Conservation (phyloP, 495 filamentous ascomycete species). For the Aspergillus incahuasiensis region DNA sequence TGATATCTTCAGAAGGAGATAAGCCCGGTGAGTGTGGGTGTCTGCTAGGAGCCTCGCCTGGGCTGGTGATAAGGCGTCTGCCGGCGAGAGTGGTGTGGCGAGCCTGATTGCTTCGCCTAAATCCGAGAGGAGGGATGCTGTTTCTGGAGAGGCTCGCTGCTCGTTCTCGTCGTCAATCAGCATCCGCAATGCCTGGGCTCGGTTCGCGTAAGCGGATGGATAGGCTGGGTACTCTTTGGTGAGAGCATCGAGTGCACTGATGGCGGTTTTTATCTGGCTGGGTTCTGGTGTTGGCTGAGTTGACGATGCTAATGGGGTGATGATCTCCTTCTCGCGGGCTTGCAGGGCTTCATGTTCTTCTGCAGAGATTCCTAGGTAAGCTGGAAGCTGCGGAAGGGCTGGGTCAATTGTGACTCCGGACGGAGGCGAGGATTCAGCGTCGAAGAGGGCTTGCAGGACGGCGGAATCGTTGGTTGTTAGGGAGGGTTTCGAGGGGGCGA, state of each 20-base stretch:
- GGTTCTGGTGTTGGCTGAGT: slow-evolving; percentile 14
- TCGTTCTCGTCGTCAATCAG: slow-evolving; percentile 22
- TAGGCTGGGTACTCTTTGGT: slow-evolving; percentile 59
- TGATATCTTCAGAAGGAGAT: slow-evolving; percentile 61
- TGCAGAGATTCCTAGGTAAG: slow-evolving; percentile 23
- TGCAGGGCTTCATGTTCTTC: slow-evolving; percentile 21
- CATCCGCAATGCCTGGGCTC: slow-evolving; percentile 65
- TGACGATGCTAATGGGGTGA: slow-evolving; percentile 23
- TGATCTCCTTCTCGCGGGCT: slow-evolving; percentile 26
- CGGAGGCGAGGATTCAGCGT: slow-evolving; percentile 65
- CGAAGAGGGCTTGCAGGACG: slow-evolving; percentile 73
- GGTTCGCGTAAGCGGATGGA: slow-evolving; percentile 70
- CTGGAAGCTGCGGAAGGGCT: slow-evolving; percentile 56
- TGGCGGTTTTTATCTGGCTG: slow-evolving; percentile 22
- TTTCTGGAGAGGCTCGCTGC: slow-evolving; percentile 1
- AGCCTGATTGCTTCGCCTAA: slow-evolving; percentile 63
- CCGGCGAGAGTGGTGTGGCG: slow-evolving; percentile 50
- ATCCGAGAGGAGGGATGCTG: slow-evolving; percentile 49
- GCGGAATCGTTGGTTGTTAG: slow-evolving; percentile 67
- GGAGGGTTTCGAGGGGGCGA: slow-evolving; percentile 40
- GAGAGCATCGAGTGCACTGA: slow-evolving; percentile 47
- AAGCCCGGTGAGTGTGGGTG: slow-evolving; percentile 72
- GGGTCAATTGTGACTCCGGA: slow-evolving; percentile 49
- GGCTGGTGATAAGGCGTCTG: slow-evolving; percentile 50
- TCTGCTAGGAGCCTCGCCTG: slow-evolving; percentile 61